Evolutionary conservation across 1,284 basidiomycete genomes (phyloP).

Genomic region (Papiliotrema nemorosa): DNA sequence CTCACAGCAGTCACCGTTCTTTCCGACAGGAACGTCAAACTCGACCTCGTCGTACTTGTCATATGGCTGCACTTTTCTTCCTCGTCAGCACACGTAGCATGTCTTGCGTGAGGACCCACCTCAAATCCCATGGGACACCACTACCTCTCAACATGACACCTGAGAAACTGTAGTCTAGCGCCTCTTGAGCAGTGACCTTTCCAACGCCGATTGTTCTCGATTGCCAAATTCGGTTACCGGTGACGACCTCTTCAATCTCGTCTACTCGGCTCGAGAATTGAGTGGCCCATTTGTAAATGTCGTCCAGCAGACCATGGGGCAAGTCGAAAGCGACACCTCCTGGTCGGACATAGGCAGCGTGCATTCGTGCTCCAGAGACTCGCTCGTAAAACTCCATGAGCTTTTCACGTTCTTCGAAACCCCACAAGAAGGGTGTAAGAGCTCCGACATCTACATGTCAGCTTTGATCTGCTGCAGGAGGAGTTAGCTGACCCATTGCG

Average conservation of each 20-base stretch:
- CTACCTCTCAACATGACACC: slow-evolving; percentile 96
- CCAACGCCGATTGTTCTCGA: slow-evolving; percentile 89
- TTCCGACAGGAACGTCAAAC: slow-evolving; percentile 93
- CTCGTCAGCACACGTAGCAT: not conserved
- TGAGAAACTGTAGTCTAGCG: slow-evolving; percentile 88
- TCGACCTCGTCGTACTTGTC: slow-evolving; percentile 98
- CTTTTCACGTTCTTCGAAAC: slow-evolving; percentile 99
- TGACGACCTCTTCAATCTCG: slow-evolving; percentile 97
- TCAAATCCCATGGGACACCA: slow-evolving; percentile 91
- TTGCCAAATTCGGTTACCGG: slow-evolving; percentile 98
- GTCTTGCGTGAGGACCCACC: slow-evolving; percentile 41
- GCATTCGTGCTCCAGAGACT: slow-evolving; percentile 94
- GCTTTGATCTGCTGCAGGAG: not conserved
- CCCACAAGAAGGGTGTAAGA: slow-evolving; percentile 98
- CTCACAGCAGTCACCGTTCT: slow-evolving; percentile 87
- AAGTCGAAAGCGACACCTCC: slow-evolving; percentile 98
- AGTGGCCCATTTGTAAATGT: slow-evolving; percentile 97
- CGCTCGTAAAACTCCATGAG: slow-evolving; percentile 99
- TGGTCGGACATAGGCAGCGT: slow-evolving; percentile 96
- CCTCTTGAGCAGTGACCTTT: slow-evolving; percentile 85
- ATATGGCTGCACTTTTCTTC: slow-evolving; percentile 79
- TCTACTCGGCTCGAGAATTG: slow-evolving; percentile 82
- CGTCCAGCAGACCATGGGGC: slow-evolving; percentile 91
- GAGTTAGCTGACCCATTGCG: slow-evolving; percentile 19
- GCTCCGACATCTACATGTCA: slow-evolving; percentile 70